Percentiles rank a stretch among this genome's conserved stretches.
phyloP scores from a whole-genome alignment of 1,139 yeast species.

The Nakaseomyces glabratus region DNA sequence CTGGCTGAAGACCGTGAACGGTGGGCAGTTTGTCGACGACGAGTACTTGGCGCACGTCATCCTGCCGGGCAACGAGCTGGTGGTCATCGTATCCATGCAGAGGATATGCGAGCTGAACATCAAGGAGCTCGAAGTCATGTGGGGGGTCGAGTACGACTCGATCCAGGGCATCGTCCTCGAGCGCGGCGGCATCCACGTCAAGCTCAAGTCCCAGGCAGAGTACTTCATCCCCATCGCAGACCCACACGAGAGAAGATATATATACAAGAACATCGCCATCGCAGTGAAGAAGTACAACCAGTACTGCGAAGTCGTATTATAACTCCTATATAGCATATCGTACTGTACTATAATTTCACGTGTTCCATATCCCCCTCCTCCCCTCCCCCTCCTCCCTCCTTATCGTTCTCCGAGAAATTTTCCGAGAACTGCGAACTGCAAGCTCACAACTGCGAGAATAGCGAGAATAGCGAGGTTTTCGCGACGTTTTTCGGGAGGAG shows the following conservation, averaged over 20 bases:
- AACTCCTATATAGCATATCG: too few relatives aligned
- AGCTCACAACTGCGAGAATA: too few relatives aligned
- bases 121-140: conserved; percentile 40
- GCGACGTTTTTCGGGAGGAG: too few relatives aligned
- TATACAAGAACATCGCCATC: conserved; percentile 65
- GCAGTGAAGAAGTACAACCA: conserved; percentile 79
- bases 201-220: conserved; percentile 52
- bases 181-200: conserved; percentile 67
- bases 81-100: conserved; percentile 66
- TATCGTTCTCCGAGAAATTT: too few relatives aligned
- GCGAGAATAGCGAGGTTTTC: too few relatives aligned
- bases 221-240: conserved; percentile 79
- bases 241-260: conserved; percentile 48
- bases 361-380: too few relatives aligned
- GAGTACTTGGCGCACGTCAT: conserved; percentile 77
- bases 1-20: conserved; percentile 78
- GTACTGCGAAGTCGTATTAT: conserved; percentile 35
- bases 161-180: conserved; percentile 54
- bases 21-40: conserved; percentile 67
- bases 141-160: conserved; percentile 23
- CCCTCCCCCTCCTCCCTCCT: too few relatives aligned
- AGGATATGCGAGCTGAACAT: conserved; percentile 63
- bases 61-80: conserved; percentile 70
- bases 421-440: too few relatives aligned
- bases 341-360: too few relatives aligned